phyloP scores from a whole-genome alignment of 306 rosid species.

The Fragaria iinumae region DNA sequence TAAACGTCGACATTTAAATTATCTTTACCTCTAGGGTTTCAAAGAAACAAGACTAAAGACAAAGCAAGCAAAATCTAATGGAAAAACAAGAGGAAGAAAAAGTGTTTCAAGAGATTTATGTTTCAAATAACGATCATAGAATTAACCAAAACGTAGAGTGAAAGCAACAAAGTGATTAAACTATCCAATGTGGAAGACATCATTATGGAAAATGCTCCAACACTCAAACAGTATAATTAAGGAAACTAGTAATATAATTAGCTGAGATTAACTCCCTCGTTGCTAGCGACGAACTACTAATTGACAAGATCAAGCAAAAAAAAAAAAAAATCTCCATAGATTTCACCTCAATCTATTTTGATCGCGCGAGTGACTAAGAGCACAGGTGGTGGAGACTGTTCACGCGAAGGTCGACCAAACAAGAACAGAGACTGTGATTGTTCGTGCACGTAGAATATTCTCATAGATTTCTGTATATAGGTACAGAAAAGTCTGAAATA shows the following conservation, averaged over 20 bases:
- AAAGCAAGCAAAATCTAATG: background rate
- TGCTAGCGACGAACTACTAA: background rate
- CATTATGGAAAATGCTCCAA: background rate
- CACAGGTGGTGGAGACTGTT: background rate
- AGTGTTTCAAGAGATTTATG: no score
- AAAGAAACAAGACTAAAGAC: background rate
- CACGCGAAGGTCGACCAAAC: background rate
- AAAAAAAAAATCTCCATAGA: background rate
- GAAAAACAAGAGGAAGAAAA: background rate
- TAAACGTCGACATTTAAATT: no score
- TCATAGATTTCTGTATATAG: background rate
- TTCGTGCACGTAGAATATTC: background rate
- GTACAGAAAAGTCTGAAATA: background rate
- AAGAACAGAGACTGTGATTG: background rate
- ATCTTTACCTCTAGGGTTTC: no score
- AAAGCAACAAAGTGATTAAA: background rate
- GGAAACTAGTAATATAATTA: background rate
- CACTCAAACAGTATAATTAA: no score
- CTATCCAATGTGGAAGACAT: constrained; percentile 8
- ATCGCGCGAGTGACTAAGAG: background rate
- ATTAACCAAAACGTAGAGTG: background rate
- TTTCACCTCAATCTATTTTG: background rate
- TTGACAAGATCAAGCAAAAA: background rate
- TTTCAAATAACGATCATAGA: no score
- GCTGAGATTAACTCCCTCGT: background rate